phyloP scores from a whole-genome alignment of 306 rosid genomes.

The Glycine latifolia region DNA sequence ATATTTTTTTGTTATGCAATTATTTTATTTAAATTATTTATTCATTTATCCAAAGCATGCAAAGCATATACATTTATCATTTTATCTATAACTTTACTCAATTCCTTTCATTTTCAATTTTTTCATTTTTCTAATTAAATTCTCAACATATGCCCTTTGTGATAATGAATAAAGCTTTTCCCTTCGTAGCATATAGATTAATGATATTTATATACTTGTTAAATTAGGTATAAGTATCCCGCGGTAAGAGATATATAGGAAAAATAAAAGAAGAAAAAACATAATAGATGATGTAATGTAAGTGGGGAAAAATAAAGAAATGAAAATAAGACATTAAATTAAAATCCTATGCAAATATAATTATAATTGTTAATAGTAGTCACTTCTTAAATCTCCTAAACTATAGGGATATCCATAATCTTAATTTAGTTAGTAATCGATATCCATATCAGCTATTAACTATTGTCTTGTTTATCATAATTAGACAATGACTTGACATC shows the following conservation, averaged over 20 bases:
- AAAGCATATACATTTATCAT: neutral
- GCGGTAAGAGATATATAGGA: neutral
- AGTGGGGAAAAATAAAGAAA: neutral
- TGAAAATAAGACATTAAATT: neutral
- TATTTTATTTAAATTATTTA: too few species aligned
- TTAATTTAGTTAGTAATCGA: neutral
- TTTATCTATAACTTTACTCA: neutral
- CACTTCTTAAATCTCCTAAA: too few species aligned
- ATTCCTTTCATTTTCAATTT: neutral
- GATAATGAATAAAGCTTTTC: neutral
- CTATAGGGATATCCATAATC: neutral
- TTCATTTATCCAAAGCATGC: neutral
- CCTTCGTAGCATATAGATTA: neutral
- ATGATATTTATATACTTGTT: neutral
- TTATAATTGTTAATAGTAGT: too few species aligned
- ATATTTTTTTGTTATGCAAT: too few species aligned
- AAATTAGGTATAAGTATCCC: too few species aligned
- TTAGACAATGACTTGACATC: slow-evolving; percentile 6
- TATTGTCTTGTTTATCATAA: neutral
- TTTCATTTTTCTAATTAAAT: too few species aligned
- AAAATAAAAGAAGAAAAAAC: neutral
- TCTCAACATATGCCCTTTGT: neutral
- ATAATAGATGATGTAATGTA: neutral
- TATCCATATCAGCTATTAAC: neutral
- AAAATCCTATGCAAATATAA: neutral